Conservation (phyloP, 1,284 basidiomycete genomes). For the Ceratobasidium sp. region DNA sequence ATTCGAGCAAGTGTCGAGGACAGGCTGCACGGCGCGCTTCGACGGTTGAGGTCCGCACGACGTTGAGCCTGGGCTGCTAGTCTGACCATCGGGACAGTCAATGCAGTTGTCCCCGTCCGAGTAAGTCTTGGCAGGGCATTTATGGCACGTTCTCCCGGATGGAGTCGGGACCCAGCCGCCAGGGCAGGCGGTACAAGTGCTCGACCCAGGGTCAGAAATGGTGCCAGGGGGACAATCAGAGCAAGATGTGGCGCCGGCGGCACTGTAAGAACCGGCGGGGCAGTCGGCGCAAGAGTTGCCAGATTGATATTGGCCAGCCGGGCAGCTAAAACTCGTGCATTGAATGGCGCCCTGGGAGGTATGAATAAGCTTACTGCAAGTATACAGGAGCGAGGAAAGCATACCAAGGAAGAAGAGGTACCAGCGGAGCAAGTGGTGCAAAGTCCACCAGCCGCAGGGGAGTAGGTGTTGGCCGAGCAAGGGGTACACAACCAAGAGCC, state of each 20-base stretch:
- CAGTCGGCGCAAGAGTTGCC: conserved; percentile 2
- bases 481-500: background rate
- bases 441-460: background rate
- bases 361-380: background rate
- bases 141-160: background rate
- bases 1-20: conserved; percentile 1
- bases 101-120: conserved; percentile 36
- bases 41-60: conserved; percentile 34
- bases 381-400: background rate
- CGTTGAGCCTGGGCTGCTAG: conserved; percentile 25
- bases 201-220: conserved; percentile 10
- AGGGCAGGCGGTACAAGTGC: conserved; percentile 17
- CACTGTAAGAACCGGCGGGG: background rate
- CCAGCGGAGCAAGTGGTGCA: background rate
- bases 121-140: conserved; percentile 20
- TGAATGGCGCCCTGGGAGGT: background rate
- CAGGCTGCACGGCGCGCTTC: conserved; percentile 27
- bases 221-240: background rate
- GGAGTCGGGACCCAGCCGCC: conserved; percentile 3
- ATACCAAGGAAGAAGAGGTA: background rate
- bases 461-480: conserved; percentile 11
- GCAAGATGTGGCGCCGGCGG: conserved; percentile 2
- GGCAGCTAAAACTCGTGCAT: background rate
- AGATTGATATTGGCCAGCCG: background rate
- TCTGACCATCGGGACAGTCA: conserved; percentile 17